A percentile compares a stretch with the other conserved stretches of the same genome.
phyloP scores from a whole-genome alignment of 495 filamentous ascomycete species.

The Rhizodiscina lignyota region DNA sequence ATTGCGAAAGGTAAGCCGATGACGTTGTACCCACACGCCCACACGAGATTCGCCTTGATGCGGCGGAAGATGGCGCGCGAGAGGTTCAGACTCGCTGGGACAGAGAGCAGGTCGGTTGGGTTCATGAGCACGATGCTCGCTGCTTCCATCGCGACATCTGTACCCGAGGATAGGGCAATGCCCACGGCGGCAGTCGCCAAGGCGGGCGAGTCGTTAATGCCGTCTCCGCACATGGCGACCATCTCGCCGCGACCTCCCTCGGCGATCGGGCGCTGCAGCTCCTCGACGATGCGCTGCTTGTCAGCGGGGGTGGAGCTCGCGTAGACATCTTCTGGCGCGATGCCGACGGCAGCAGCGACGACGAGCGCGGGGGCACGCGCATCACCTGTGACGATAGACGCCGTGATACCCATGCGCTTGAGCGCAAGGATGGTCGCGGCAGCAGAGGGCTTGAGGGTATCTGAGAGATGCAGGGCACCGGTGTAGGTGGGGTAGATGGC shows the following conservation, averaged over 20 bases:
- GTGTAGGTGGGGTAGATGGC: constrained; percentile 69
- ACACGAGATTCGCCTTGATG: constrained; percentile 84
- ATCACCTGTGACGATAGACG: constrained; percentile 89
- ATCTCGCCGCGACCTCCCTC: constrained; percentile 33
- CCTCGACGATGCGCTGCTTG: constrained; percentile 69
- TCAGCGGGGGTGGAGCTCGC: constrained; percentile 74
- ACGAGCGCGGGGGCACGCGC: constrained; percentile 63
- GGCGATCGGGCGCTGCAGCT: constrained; percentile 41
- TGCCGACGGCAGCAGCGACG: constrained; percentile 71
- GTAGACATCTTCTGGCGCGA: constrained; percentile 53
- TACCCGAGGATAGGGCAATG: constrained; percentile 81
- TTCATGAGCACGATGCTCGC: constrained; percentile 94
- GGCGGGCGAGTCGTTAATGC: constrained; percentile 96
- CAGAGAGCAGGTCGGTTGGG: constrained; percentile 68
- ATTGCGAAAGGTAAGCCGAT: constrained; percentile 92
- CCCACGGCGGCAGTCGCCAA: constrained; percentile 85
- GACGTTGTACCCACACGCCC: constrained; percentile 87
- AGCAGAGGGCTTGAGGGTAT: constrained; percentile 80
- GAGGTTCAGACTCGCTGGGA: constrained; percentile 71
- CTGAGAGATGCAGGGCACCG: constrained; percentile 66
- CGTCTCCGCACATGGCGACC: constrained; percentile 96
- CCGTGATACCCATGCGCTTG: constrained; percentile 64
- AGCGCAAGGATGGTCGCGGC: constrained; percentile 72
- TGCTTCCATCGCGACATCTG: constrained; percentile 96
- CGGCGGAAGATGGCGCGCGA: constrained; percentile 72